Conservation (phyloP, 345 rosid species). For the Melaleuca quinquenervia region DNA sequence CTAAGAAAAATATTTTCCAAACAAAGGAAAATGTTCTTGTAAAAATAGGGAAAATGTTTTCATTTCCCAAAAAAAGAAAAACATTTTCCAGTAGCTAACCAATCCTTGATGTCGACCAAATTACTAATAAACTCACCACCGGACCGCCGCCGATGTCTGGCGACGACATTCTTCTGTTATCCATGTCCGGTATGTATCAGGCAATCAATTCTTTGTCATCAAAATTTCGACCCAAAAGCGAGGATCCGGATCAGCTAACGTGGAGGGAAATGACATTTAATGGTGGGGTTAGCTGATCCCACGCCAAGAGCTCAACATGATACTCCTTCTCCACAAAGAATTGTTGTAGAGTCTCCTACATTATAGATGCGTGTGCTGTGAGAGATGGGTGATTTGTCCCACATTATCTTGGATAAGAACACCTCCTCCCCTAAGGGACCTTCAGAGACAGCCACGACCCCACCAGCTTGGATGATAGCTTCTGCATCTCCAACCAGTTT, state of each 20-base stretch:
- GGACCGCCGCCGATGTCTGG: too few relatives aligned
- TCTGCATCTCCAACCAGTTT: slow-evolving; percentile 73
- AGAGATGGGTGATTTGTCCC: slow-evolving; percentile 64
- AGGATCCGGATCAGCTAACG: too few relatives aligned
- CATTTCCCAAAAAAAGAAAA: too few relatives aligned
- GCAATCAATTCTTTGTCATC: slow-evolving; percentile 78
- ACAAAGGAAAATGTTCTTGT: too few relatives aligned
- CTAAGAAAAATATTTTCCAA: too few relatives aligned
- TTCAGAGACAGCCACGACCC: slow-evolving; percentile 50
- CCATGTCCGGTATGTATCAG: slow-evolving; percentile 65
- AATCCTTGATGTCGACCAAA: too few relatives aligned
- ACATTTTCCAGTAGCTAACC: too few relatives aligned
- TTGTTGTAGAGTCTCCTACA: slow-evolving; percentile 47
- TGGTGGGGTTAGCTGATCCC: too few relatives aligned
- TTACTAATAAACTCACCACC: too few relatives aligned
- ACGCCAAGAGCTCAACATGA: slow-evolving; percentile 90
- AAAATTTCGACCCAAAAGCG: slow-evolving; percentile 45
- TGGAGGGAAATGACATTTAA: too few relatives aligned
- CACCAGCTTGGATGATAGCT: slow-evolving; percentile 50
- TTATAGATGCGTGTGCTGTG: slow-evolving; percentile 68
- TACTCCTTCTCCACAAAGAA: slow-evolving; percentile 75
- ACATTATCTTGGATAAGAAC: slow-evolving; percentile 69
- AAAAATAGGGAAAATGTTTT: too few relatives aligned
- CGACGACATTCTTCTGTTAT: slow-evolving; percentile 48
- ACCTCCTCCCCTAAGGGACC: slow-evolving; percentile 79